These are phyloP conservation scores for Corymbia calophylla DNA, from an alignment of 441 rosid species.

Conservation along the genomic window DNA sequence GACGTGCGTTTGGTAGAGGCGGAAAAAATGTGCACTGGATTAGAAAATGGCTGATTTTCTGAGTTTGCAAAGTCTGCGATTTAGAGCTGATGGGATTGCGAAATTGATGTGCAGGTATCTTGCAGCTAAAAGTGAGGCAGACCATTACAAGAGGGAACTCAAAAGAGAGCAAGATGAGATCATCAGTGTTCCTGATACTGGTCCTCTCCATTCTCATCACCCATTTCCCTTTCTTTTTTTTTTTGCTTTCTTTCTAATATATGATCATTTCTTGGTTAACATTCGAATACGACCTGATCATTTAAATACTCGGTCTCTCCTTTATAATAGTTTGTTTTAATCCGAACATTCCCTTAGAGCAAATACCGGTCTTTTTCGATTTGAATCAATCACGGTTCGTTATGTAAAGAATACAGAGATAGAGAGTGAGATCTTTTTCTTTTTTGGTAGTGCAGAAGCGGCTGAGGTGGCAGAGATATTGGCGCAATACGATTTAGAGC, in stretches of 20 bases:
- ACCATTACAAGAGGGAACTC: constrained; percentile 70
- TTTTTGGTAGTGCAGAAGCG: constrained; percentile 44
- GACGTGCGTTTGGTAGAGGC: background rate
- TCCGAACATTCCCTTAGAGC: background rate
- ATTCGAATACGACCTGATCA: background rate
- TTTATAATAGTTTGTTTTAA: background rate
- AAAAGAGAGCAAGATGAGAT: constrained; percentile 86
- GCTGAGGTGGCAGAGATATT: constrained; percentile 89
- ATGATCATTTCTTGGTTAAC: background rate
- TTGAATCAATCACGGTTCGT: background rate
- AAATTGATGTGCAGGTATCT: constrained; percentile 40
- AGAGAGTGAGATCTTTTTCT: background rate
- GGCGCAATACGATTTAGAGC: constrained; percentile 64
- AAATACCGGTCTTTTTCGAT: background rate
- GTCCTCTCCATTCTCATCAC: constrained; percentile 12
- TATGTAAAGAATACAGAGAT: background rate
- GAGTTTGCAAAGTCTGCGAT: background rate
- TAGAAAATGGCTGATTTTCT: background rate
- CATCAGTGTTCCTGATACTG: constrained; percentile 70
- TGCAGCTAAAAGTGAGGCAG: constrained; percentile 91
- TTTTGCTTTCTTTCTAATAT: background rate
- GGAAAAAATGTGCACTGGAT: background rate
- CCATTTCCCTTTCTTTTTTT: background rate
- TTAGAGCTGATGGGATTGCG: background rate
- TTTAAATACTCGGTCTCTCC: background rate